phyloP scores from a whole-genome alignment of 2,329 filamentous ascomycete genomes.

The Nakataea oryzae region DNA sequence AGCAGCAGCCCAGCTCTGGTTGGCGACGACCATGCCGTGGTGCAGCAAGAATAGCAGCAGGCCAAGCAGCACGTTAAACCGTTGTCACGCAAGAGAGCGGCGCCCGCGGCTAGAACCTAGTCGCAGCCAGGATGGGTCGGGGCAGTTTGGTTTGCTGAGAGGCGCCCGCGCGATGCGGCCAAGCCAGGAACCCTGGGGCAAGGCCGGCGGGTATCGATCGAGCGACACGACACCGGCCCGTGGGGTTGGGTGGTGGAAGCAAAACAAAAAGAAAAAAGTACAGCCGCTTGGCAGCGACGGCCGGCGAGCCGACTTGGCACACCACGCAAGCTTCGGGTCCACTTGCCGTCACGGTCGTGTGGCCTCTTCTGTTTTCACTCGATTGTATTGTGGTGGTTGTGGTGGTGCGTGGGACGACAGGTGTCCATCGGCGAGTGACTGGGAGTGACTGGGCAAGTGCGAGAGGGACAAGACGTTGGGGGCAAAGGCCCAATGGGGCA shows the following conservation, averaged over 20 bases:
- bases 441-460: too few species aligned
- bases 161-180: neutral
- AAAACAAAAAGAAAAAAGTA: neutral
- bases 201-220: neutral
- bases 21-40: too few species aligned
- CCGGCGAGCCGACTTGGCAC: neutral
- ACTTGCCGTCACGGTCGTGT: too few species aligned
- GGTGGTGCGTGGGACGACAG: neutral
- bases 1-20: too few species aligned
- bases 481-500: neutral
- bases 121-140: neutral
- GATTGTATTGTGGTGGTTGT: too few species aligned
- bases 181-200: neutral
- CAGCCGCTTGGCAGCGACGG: neutral
- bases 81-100: neutral
- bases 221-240: neutral
- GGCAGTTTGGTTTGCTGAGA: neutral
- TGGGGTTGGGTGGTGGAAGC: neutral
- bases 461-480: too few species aligned
- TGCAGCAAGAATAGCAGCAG: neutral
- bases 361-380: too few species aligned
- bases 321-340: neutral
- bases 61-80: neutral
- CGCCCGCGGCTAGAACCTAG: neutral
- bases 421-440: neutral